Base-by-base conservation (phyloP, 495 filamentous ascomycete species). In the Penicillium longicatenatum region DNA sequence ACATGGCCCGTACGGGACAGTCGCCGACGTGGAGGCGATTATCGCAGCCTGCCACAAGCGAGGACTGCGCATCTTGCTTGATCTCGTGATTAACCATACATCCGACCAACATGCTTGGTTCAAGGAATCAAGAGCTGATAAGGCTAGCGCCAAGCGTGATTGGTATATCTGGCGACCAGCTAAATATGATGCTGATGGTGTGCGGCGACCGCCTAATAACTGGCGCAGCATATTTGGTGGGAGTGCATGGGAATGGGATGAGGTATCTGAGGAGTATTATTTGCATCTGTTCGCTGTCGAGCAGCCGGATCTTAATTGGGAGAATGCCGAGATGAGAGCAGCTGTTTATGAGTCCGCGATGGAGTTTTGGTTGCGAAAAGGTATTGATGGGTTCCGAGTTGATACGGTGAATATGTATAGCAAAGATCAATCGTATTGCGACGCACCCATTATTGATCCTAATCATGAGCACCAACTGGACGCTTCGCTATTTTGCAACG, bases 81-180 rank as follows among this genome's bases (percentile, higher is more conserved):
- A 85, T 49, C 67, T 86, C 6, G 83, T 86, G 1, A 74, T 85
- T 26, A 86, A 86, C 56, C 84, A 86, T 55, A 86, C 84, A 12
- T 80, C 75, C 0, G 70, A 85, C 55, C 67, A 84, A 65, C 83
- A 86, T 59, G 66, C 66, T 6, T 86, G 83, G 83, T 85, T 86
- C 70, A 62, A 72, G 19, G 75, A 83, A 30, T 83, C 81, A 1
- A 71, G 78, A 4, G 71, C 70, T 2, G 81, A 75, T 39, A 75
- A 72, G 57, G 57, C 57, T 21, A 75, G 66, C 50, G 62, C 81
- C 9, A 85, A 86, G 47, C 78, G 82, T 9, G 75, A 81, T 58
- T 86, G 83, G 83, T 86, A 86, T 50, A 82, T 85, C 63, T 86
- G 83, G 83, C 75, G 76, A 52, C 72, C 75, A 10, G 68, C 82